Evolutionary conservation across 495 filamentous ascomycete genomes (phyloP), one percentile per base, ranked within the genome.

Genomic region (Penicillium mononematosum): DNA sequence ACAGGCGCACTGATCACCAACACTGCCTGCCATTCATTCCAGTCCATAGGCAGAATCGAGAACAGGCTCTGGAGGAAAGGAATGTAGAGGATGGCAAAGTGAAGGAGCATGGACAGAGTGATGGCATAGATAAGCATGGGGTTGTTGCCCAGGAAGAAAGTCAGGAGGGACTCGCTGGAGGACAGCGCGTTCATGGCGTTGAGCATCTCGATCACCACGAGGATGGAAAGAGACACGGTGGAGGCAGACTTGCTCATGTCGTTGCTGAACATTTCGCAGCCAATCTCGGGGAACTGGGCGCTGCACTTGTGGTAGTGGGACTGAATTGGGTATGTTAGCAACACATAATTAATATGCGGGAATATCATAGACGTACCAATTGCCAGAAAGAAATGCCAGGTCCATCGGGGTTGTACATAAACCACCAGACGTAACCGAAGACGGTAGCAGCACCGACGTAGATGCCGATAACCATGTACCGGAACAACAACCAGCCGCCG

Each of bases 121-220:
- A 99, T 94, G 59, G 95, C 95, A 62, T 96, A 96, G 54, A 99
- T 87, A 9, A 99, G 82, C 81, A 94, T 91, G 85, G 96, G 91
- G 75, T 99, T 99, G 66, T 94, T 83, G 92, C 91, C 95, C 25
- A 99, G 76, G 17, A 91, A 92, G 59, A 98, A 85, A 11, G 94
- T 97, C 31, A 99, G 74, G 3, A 99, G 86, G 5, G 90, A 96
- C 73, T 98, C 95, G 73, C 89, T 93, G 9, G 90, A 95, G 16
- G 92, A 96, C 16, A 99, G 83, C 1, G 94, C 94, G 70, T 99
- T 99, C 90, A 99, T 96, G 56, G 95, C 95, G 75, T 99, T 99
- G 62, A 99, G 79, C 95, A 99, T 99, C 80, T 99, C 95, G 68
- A 99, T 98, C 58, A 96, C 91, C 29, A 99, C 95, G 25, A 99